Evolutionary conservation across 208 protist species (phyloP).

Genomic region (Trypanosoma grayi): DNA sequence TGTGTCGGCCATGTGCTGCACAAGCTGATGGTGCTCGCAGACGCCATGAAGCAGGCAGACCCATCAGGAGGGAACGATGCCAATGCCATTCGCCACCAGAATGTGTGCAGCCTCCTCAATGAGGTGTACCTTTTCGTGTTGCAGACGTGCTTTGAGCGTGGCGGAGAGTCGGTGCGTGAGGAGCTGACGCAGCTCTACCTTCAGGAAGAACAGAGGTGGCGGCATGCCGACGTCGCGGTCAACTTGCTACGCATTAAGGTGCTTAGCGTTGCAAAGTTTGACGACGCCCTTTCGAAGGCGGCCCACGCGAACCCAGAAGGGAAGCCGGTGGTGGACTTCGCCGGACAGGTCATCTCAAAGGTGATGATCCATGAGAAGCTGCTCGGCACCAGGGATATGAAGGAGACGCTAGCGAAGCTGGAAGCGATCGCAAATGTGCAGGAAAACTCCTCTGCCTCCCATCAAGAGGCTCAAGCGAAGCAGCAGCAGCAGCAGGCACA

Average conservation of each 20-base stretch:
- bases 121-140: constrained; percentile 82
- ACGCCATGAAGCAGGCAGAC: constrained; percentile 33
- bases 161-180: constrained; percentile 61
- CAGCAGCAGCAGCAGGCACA: constrained; percentile 25
- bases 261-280: constrained; percentile 82
- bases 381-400: constrained; percentile 50
- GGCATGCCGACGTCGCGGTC: constrained; percentile 54
- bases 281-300: constrained; percentile 81
- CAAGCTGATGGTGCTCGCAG: constrained; percentile 57
- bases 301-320: constrained; percentile 24
- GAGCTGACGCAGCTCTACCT: constrained; percentile 81
- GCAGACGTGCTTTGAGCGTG: constrained; percentile 65
- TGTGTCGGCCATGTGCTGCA: constrained; percentile 62
- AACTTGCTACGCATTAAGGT: constrained; percentile 88
- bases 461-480: constrained; percentile 21
- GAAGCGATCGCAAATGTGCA: constrained; percentile 57
- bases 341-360: constrained; percentile 62
- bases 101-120: constrained; percentile 59
- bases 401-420: constrained; percentile 70
- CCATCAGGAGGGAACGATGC: not conserved
- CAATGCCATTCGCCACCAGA: constrained; percentile 31
- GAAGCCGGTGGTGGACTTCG: constrained; percentile 61
- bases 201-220: constrained; percentile 51
- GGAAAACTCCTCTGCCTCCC: constrained; percentile 20
- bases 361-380: constrained; percentile 85